Conservation (phyloP, 257 asterid genomes). For the Nicotiana undulata region DNA sequence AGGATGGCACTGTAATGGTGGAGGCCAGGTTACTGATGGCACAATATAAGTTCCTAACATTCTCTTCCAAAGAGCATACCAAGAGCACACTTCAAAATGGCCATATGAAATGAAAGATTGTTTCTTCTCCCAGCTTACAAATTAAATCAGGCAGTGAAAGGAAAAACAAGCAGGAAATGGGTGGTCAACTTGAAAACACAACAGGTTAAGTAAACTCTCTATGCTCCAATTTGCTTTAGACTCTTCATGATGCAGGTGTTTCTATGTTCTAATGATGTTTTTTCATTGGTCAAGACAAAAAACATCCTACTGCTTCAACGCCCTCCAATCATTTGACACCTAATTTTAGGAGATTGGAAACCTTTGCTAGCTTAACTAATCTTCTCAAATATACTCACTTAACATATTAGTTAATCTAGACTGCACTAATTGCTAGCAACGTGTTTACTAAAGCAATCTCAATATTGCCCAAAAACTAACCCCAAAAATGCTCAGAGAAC, state of each 20-base stretch:
- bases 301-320: neutral
- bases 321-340: neutral
- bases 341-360: neutral
- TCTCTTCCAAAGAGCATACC: neutral
- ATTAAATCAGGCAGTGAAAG: neutral
- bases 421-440: neutral
- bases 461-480: neutral
- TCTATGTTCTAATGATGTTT: neutral
- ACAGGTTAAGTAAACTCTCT: neutral
- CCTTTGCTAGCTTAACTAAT: conserved; percentile 1
- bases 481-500: neutral
- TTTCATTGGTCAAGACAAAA: neutral
- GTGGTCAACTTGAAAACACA: neutral
- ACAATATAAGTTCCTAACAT: neutral
- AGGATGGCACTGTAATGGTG: neutral
- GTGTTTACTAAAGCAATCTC: neutral
- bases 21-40: neutral
- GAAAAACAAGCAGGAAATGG: neutral
- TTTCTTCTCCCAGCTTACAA: neutral
- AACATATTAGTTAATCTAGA: neutral
- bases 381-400: neutral
- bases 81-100: neutral
- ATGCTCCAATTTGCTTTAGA: neutral
- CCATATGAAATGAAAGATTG: neutral
- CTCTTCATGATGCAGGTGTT: neutral